These are phyloP conservation scores for Penicillium odoratum DNA, from an alignment of 495 filamentous ascomycete species.

Conservation along the genomic window DNA sequence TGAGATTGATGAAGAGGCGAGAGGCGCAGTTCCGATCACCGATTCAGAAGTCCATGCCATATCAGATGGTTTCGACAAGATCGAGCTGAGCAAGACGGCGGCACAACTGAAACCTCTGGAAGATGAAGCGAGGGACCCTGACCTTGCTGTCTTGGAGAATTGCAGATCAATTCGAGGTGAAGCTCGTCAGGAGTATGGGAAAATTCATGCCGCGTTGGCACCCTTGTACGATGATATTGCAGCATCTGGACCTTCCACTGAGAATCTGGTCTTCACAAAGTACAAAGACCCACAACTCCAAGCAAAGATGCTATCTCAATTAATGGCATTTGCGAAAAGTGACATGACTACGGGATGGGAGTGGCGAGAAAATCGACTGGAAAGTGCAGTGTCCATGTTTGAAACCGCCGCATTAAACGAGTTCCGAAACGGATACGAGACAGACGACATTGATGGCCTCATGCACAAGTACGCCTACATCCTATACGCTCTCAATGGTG, in stretches of 20 bases:
- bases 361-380: constrained; percentile 66
- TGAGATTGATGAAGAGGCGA: constrained; percentile 38
- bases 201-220: constrained; percentile 81
- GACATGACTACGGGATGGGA: constrained; percentile 76
- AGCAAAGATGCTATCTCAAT: constrained; percentile 80
- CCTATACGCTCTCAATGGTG: constrained; percentile 78
- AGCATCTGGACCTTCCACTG: constrained; percentile 68
- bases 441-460: constrained; percentile 81
- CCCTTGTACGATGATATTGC: constrained; percentile 87
- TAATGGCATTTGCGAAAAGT: constrained; percentile 73
- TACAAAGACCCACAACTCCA: constrained; percentile 87
- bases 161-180: constrained; percentile 79
- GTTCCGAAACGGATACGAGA: constrained; percentile 88
- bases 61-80: constrained; percentile 68
- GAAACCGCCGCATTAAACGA: constrained; percentile 87
- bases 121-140: constrained; percentile 36
- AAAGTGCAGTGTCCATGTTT: constrained; percentile 76
- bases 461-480: constrained; percentile 91
- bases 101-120: constrained; percentile 16
- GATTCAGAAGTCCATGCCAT: constrained; percentile 33
- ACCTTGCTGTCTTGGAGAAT: constrained; percentile 65
- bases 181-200: constrained; percentile 87
- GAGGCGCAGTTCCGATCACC: constrained; percentile 16
- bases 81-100: constrained; percentile 46
- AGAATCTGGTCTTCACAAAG: constrained; percentile 79